Evolutionary conservation across 768 basidiomycete genomes (phyloP).

Genomic region (Pulveroboletus frians): DNA sequence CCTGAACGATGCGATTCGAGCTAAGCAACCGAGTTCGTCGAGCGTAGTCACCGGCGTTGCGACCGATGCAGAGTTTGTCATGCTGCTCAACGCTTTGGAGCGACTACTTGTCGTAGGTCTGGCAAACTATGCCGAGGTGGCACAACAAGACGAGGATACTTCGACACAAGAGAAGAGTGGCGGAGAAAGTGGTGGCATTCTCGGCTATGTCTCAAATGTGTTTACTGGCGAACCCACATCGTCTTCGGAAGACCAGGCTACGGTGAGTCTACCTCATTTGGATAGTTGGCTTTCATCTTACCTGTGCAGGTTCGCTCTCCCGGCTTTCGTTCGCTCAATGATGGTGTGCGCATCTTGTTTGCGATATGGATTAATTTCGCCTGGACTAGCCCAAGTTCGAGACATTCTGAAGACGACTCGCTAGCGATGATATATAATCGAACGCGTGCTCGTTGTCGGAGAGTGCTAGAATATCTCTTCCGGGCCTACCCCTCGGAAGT

Average conservation of each 20-base stretch:
- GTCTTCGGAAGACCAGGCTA: constrained; percentile 50
- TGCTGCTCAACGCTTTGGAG: constrained; percentile 81
- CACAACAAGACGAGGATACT: constrained; percentile 53
- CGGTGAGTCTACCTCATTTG: constrained; percentile 37
- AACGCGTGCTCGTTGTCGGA: constrained; percentile 62
- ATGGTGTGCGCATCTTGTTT: constrained; percentile 75
- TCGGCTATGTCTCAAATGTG: constrained; percentile 89
- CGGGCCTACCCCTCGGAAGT: constrained; percentile 76
- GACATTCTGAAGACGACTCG: constrained; percentile 61
- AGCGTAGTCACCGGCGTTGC: constrained; percentile 45
- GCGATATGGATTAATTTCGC: constrained; percentile 62
- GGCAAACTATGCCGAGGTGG: constrained; percentile 48
- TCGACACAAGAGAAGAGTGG: constrained; percentile 46
- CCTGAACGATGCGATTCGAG: constrained; percentile 50
- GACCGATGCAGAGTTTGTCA: constrained; percentile 79
- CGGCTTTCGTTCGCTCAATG: constrained; percentile 72
- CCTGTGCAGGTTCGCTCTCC: constrained; percentile 53
- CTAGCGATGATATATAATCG: constrained; percentile 62
- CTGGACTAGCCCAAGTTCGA: constrained; percentile 43
- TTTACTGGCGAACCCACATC: constrained; percentile 68
- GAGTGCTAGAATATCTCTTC: constrained; percentile 83
- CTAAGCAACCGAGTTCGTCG: constrained; percentile 35
- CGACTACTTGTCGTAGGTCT: constrained; percentile 72
- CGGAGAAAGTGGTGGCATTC: constrained; percentile 58
- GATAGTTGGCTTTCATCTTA: not conserved